A percentile compares a stretch with the other conserved stretches of the same genome.
Conservation (phyloP, 1,284 basidiomycete genomes). For the Ceratobasidium sp. region DNA sequence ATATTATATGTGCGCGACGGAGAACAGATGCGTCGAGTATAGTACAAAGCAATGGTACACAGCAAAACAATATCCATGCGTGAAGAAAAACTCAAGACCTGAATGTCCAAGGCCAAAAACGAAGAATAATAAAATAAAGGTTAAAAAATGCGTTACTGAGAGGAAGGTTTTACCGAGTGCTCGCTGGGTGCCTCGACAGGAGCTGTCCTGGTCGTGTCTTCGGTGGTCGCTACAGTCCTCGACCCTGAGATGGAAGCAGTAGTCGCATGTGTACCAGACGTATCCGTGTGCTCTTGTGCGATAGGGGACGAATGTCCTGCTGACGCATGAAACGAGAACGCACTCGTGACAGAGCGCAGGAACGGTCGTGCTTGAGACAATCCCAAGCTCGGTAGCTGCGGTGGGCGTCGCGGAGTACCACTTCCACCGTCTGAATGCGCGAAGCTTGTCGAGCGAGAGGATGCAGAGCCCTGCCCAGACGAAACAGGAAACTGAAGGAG, state of each 20-base stretch:
- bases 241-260: slow-evolving; percentile 31
- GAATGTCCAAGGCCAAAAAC: slow-evolving; percentile 41
- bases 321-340: slow-evolving; percentile 38
- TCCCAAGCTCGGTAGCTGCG: slow-evolving; percentile 42
- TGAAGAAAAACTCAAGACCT: slow-evolving; percentile 41
- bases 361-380: slow-evolving; percentile 39
- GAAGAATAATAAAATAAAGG: slow-evolving; percentile 38
- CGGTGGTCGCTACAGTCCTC: slow-evolving; percentile 17
- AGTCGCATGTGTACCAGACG: slow-evolving; percentile 6
- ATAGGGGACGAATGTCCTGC: slow-evolving; percentile 24
- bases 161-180: slow-evolving; percentile 4
- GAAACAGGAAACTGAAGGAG: slow-evolving; percentile 28
- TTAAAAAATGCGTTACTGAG: not conserved
- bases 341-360: slow-evolving; percentile 40
- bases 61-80: slow-evolving; percentile 46
- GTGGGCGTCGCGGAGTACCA: slow-evolving; percentile 20
- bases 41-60: slow-evolving; percentile 28
- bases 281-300: slow-evolving; percentile 13
- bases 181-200: slow-evolving; percentile 12
- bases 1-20: slow-evolving; percentile 22
- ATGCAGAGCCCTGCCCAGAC: slow-evolving; percentile 23
- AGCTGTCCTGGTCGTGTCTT: slow-evolving; percentile 9
- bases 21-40: slow-evolving; percentile 4
- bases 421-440: slow-evolving; percentile 10
- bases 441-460: slow-evolving; percentile 36